Evolutionary conservation across 1,284 basidiomycete genomes (phyloP).

Genomic region (Moniliophthora roreri): DNA sequence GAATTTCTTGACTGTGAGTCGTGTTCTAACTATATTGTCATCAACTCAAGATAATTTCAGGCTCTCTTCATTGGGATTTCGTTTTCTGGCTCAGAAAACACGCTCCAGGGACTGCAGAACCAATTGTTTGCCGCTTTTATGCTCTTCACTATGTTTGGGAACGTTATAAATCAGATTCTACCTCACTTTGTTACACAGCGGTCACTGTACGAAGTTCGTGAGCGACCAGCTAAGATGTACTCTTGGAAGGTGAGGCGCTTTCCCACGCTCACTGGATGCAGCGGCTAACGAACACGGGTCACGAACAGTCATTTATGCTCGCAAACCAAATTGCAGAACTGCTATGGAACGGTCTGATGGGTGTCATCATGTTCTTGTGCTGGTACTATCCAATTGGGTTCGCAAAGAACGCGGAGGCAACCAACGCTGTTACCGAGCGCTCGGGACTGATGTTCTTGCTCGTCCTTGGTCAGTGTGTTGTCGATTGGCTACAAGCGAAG

Average conservation of each 20-base stretch:
- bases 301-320: constrained; percentile 51
- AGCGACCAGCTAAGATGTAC: constrained; percentile 75
- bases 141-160: constrained; percentile 12
- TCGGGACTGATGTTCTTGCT: constrained; percentile 57
- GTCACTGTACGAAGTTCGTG: constrained; percentile 68
- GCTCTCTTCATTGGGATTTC: constrained; percentile 58
- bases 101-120: constrained; percentile 64
- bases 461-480: too few species aligned
- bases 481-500: too few species aligned
- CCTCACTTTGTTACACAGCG: constrained; percentile 30
- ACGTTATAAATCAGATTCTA: constrained; percentile 26
- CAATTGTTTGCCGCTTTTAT: constrained; percentile 50
- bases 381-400: constrained; percentile 75
- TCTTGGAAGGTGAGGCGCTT: constrained; percentile 55
- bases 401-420: constrained; percentile 29
- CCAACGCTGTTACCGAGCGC: constrained; percentile 37
- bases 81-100: constrained; percentile 58
- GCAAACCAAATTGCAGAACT: constrained; percentile 63
- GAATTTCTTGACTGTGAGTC: constrained; percentile 34
- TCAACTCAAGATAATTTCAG: background rate
- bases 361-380: constrained; percentile 59
- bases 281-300: too few species aligned
- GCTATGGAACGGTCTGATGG: constrained; percentile 64
- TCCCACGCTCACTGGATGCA: too few species aligned
- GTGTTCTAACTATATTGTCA: background rate